These are phyloP conservation scores for Gossypium gossypioides DNA, from an alignment of 441 rosid genomes.

Conservation along the genomic window DNA sequence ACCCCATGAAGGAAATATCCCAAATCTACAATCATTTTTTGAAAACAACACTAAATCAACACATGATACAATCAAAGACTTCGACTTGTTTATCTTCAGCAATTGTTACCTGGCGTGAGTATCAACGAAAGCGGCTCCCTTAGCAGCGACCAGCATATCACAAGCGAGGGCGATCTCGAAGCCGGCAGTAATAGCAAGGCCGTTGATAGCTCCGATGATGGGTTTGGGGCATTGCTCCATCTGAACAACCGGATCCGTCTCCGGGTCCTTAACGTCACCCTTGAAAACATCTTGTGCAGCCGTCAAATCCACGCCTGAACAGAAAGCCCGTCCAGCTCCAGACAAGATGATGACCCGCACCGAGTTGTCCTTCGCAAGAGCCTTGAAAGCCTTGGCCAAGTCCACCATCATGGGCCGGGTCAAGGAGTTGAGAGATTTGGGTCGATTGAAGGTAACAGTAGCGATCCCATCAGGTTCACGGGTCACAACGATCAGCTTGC, in stretches of 20 bases:
- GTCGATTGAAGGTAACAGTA: conserved; percentile 68
- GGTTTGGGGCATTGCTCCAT: conserved; percentile 72
- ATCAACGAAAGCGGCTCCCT: conserved; percentile 67
- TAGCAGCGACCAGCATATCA: conserved; percentile 64
- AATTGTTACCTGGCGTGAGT: conserved; percentile 66
- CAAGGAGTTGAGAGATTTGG: conserved; percentile 68
- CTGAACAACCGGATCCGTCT: conserved; percentile 53
- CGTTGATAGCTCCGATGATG: conserved; percentile 75
- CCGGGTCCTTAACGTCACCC: conserved; percentile 76
- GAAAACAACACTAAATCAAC: conserved; percentile 5
- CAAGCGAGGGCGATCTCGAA: conserved; percentile 80
- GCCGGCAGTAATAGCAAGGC: conserved; percentile 78
- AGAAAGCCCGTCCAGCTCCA: conserved; percentile 75
- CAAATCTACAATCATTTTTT: conserved; percentile 32
- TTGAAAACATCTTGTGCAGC: conserved; percentile 75
- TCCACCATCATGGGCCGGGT: conserved; percentile 63
- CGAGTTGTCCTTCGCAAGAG: conserved; percentile 41
- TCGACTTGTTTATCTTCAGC: background rate
- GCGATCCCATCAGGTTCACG: conserved; percentile 55
- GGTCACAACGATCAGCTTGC: conserved; percentile 42
- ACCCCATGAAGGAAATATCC: conserved; percentile 93
- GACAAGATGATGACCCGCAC: conserved; percentile 53
- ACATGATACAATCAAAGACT: background rate
- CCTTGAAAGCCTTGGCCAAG: conserved; percentile 52
- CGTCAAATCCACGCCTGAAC: conserved; percentile 79